phyloP scores from a whole-genome alignment of 805 yeast species.

The Wickerhamomyces xylosicus region DNA sequence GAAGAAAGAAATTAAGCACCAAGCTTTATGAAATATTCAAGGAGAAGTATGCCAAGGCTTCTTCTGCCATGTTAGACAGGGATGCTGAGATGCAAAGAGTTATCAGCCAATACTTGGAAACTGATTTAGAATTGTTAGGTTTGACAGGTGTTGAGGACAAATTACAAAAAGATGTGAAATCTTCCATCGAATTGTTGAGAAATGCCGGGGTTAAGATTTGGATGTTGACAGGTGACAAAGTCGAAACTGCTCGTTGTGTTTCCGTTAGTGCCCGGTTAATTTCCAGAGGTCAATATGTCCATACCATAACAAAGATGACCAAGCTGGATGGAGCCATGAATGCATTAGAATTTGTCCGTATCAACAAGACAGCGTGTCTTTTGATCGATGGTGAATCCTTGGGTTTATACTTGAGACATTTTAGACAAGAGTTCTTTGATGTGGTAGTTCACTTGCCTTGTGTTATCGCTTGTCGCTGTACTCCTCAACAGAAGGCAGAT shows the following conservation, averaged over 20 bases:
- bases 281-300: slow-evolving; percentile 88
- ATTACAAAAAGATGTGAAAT: slow-evolving; percentile 81
- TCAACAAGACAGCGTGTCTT: slow-evolving; percentile 55
- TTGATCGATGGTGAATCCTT: slow-evolving; percentile 92
- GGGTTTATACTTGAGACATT: slow-evolving; percentile 52
- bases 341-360: slow-evolving; percentile 61
- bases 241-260: slow-evolving; percentile 96
- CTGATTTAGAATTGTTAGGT: slow-evolving; percentile 77
- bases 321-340: slow-evolving; percentile 56
- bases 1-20: slow-evolving; percentile 58
- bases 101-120: slow-evolving; percentile 62
- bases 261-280: slow-evolving; percentile 92
- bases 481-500: slow-evolving; percentile 98
- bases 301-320: slow-evolving; percentile 61
- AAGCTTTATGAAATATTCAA: slow-evolving; percentile 54
- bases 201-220: slow-evolving; percentile 97
- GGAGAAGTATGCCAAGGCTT: slow-evolving; percentile 58
- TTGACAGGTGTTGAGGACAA: slow-evolving; percentile 97
- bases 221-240: slow-evolving; percentile 99
- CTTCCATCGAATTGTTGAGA: slow-evolving; percentile 82
- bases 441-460: slow-evolving; percentile 76
- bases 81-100: slow-evolving; percentile 65
- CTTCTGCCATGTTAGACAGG: slow-evolving; percentile 69
- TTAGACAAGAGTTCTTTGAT: slow-evolving; percentile 63
- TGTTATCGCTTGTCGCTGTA: slow-evolving; percentile 96